Percentiles rank a stretch among this genome's conserved stretches.
phyloP scores from a whole-genome alignment of 768 basidiomycete species.

The Collybia sordida region DNA sequence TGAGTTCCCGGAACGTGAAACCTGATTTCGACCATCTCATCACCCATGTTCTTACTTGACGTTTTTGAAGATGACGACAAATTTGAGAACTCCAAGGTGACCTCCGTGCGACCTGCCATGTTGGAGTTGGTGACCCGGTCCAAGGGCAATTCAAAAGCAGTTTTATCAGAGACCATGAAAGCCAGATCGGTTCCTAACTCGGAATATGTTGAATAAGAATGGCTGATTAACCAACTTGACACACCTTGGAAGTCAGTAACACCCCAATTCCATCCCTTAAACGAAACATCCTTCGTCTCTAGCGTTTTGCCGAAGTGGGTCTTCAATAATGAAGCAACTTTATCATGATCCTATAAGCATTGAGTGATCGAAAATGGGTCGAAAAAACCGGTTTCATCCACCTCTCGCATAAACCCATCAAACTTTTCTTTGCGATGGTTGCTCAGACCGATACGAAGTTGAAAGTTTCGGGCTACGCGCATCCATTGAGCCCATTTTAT shows the following conservation, averaged over 20 bases:
- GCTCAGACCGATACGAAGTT: constrained; percentile 81
- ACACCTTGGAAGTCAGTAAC: constrained; percentile 90
- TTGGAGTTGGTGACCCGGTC: constrained; percentile 92
- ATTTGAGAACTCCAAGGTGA: constrained; percentile 91
- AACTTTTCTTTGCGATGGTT: constrained; percentile 81
- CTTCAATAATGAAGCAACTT: constrained; percentile 75
- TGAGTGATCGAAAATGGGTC: background rate
- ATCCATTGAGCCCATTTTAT: constrained; percentile 92
- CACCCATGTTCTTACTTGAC: constrained; percentile 44
- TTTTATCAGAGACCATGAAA: constrained; percentile 86
- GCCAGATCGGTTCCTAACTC: constrained; percentile 82
- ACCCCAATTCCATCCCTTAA: constrained; percentile 99
- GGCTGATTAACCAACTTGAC: constrained; percentile 13
- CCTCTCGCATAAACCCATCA: constrained; percentile 92
- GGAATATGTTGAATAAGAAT: background rate
- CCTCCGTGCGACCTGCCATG: constrained; percentile 95
- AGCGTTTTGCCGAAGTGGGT: constrained; percentile 84
- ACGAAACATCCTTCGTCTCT: constrained; percentile 81
- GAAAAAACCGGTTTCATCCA: constrained; percentile 32
- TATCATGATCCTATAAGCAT: constrained; percentile 81
- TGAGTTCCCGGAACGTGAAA: constrained; percentile 91
- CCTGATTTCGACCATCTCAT: constrained; percentile 95
- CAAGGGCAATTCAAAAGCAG: constrained; percentile 88
- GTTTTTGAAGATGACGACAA: constrained; percentile 42
- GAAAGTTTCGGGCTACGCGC: constrained; percentile 89